Conservation (phyloP, 169 alveolate genomes). For the Plasmodium malariae region DNA sequence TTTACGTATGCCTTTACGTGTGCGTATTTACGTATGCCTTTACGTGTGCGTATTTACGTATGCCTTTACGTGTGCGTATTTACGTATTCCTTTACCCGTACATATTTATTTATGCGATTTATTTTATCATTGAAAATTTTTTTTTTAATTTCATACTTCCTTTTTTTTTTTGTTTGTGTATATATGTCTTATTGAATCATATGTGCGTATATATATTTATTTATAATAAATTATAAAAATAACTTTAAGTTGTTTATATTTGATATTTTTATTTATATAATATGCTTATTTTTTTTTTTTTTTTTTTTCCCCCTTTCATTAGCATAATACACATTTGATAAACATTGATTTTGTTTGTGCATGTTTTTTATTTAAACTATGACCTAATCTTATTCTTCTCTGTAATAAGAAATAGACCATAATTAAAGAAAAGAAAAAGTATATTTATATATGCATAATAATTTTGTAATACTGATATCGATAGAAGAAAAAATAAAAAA, state of each 20-base stretch:
- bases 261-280: not conserved
- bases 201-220: conserved; percentile 14
- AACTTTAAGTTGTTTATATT: not conserved
- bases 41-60: too few relatives aligned
- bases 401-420: not conserved
- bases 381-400: too few relatives aligned
- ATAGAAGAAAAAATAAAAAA: too few relatives aligned
- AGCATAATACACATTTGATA: conserved; percentile 32
- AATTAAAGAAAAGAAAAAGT: not conserved
- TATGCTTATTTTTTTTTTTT: not conserved
- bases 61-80: too few relatives aligned
- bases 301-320: not conserved
- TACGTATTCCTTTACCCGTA: too few relatives aligned
- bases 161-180: conserved; percentile 21
- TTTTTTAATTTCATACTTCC: not conserved
- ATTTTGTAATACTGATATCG: too few relatives aligned
- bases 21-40: not conserved
- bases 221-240: not conserved
- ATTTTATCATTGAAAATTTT: not conserved
- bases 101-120: not conserved
- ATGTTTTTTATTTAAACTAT: conserved; percentile 2
- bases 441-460: too few relatives aligned
- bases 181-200: conserved; percentile 16
- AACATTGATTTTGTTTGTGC: conserved; percentile 52
- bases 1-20: not conserved